Conservation (phyloP, 1,139 yeast genomes). For the Magnusiomyces fungicola region DNA sequence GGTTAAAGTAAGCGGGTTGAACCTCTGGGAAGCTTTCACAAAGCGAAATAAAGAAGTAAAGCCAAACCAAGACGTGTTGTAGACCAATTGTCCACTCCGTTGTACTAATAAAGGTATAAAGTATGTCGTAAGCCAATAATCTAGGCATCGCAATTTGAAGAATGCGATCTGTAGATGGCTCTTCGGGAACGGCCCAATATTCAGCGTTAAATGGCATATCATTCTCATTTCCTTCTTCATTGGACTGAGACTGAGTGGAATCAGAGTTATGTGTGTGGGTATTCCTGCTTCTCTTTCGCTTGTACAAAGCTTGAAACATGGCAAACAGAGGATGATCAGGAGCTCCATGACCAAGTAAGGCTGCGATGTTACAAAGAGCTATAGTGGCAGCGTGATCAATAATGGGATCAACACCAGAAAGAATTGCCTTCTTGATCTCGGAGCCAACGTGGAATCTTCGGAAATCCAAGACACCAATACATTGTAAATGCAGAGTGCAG, state of each 20-base stretch:
- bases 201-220: background rate
- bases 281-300: background rate
- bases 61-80: slow-evolving; percentile 24
- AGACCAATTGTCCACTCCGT: slow-evolving; percentile 15
- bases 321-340: slow-evolving; percentile 3
- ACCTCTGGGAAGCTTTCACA: slow-evolving; percentile 16
- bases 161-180: background rate
- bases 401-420: slow-evolving; percentile 1
- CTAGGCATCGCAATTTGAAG: slow-evolving; percentile 9
- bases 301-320: background rate
- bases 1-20: slow-evolving; percentile 10
- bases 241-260: slow-evolving; percentile 1
- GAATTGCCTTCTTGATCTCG: background rate
- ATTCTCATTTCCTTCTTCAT: background rate
- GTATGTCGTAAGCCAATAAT: slow-evolving; percentile 15
- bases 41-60: slow-evolving; percentile 21
- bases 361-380: slow-evolving; percentile 26
- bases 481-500: slow-evolving; percentile 1
- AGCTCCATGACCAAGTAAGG: slow-evolving; percentile 24
- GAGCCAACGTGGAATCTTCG: background rate
- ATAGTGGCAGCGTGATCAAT: slow-evolving; percentile 20
- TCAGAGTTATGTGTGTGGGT: background rate
- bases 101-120: slow-evolving; percentile 14
- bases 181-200: slow-evolving; percentile 2
- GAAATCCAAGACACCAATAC: background rate